Conservation (phyloP, 768 basidiomycete genomes). For the Holtermannia corniformis region DNA sequence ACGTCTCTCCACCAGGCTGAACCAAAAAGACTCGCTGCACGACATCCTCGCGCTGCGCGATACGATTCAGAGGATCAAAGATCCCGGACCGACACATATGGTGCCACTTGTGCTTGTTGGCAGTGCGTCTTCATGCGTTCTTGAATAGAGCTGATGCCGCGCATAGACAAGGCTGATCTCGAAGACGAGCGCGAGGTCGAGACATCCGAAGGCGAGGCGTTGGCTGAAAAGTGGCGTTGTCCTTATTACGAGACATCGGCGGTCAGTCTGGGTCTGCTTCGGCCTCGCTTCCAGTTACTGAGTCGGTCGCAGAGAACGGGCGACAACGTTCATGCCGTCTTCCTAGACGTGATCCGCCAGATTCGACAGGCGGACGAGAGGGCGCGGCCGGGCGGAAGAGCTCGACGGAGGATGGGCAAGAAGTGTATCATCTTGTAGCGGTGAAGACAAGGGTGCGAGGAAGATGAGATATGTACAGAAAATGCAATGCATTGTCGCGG, state of each 20-base stretch:
- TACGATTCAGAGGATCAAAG: conserved; percentile 71
- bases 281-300: neutral
- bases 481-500: too few relatives aligned
- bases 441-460: neutral
- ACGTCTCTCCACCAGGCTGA: conserved; percentile 49
- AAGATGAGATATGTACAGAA: neutral
- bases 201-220: conserved; percentile 22
- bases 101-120: conserved; percentile 79
- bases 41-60: conserved; percentile 72
- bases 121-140: conserved; percentile 48
- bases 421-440: conserved; percentile 11
- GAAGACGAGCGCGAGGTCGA: conserved; percentile 71
- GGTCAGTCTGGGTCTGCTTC: conserved; percentile 4
- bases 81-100: conserved; percentile 45
- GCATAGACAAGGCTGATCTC: conserved; percentile 52
- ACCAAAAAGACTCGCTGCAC: conserved; percentile 67
- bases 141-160: neutral
- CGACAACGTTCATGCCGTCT: conserved; percentile 3
- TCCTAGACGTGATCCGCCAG: conserved; percentile 11
- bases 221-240: conserved; percentile 14
- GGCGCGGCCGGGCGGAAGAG: neutral
- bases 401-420: conserved; percentile 1
- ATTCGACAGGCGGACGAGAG: conserved; percentile 3
- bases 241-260: conserved; percentile 26
- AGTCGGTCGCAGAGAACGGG: conserved; percentile 5